Evolutionary conservation across 345 rosid species (phyloP), one percentile per base, ranked within the genome.

Genomic region (Trapa bicornis): DNA sequence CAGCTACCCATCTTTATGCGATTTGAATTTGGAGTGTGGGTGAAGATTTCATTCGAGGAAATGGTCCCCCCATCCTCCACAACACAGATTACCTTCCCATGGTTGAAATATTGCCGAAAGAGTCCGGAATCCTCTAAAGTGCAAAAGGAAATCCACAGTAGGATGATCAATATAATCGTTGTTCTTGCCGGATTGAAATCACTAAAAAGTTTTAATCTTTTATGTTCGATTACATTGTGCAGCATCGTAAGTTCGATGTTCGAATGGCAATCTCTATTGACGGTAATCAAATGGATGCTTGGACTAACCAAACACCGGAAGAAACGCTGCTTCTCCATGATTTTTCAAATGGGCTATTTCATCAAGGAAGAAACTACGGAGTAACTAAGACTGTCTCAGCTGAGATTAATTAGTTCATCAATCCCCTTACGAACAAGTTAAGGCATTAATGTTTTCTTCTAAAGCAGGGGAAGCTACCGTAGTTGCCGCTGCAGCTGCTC

Each of bases 401-500:
- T 6, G 48, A 45, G 48, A 45, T 45, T 45, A 45, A 13, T 11
- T 22, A 22, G 29, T 22, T 22, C 29, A 22, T 22, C 60, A 45
- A 7, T 45, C 43, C 6, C 43, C 43, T 41, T 2, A 8, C 29
- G 29, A 22, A 22, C 29, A 41, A 45, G 48, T 45, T 54, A 54
- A 8, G 60, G 10, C 29, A 22, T 54, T 85, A 84, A 61, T 84
- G 82, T 80, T 86, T 85, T 79, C 83, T 84, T 79, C 84, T 80
- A 66, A 77, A 74, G 73, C 48, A 72, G 60, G 87, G 79, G 52
- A 71, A 47, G 67, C 60, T 43, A 48, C 67, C 70, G 73, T 22
- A 22, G 29, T 22, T 22, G 29, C 29, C 29, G 29, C 29, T 22
- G 29, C 70, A 52, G 47, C 78, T 77, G 67, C 74, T 78, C 64